These are phyloP conservation scores for Boletellus emodensis DNA, from an alignment of 768 basidiomycete species.

Conservation along the genomic window DNA sequence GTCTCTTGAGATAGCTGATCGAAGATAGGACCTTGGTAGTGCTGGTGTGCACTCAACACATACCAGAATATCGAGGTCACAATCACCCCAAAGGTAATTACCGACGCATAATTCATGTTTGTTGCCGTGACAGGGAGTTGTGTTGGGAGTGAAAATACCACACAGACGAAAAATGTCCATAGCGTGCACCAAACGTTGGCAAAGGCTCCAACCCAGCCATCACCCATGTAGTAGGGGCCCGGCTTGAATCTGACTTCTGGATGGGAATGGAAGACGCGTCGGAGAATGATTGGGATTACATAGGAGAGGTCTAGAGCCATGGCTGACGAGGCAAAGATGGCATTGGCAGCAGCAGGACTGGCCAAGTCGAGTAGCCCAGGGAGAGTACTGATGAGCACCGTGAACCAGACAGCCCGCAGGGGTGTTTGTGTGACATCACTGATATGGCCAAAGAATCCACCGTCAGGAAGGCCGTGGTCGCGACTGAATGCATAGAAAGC, in stretches of 20 bases:
- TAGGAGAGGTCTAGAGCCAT: slow-evolving; percentile 52
- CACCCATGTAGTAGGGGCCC: slow-evolving; percentile 58
- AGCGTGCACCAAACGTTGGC: slow-evolving; percentile 44
- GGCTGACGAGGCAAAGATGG: slow-evolving; percentile 54
- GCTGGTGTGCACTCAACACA: slow-evolving; percentile 45
- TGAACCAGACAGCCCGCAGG: slow-evolving; percentile 51
- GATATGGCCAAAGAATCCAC: slow-evolving; percentile 52
- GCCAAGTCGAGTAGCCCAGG: slow-evolving; percentile 50
- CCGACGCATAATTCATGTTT: slow-evolving; percentile 53
- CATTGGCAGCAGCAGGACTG: slow-evolving; percentile 48
- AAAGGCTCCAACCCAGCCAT: slow-evolving; percentile 42
- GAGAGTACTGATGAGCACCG: slow-evolving; percentile 41
- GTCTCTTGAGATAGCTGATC: slow-evolving; percentile 34
- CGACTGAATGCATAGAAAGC: slow-evolving; percentile 58
- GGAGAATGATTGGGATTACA: slow-evolving; percentile 52
- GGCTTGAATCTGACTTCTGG: slow-evolving; percentile 57
- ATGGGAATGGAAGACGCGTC: slow-evolving; percentile 48
- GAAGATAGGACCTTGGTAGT: slow-evolving; percentile 55
- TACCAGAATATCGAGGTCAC: slow-evolving; percentile 45
- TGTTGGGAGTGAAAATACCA: slow-evolving; percentile 50
- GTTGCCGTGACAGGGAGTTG: slow-evolving; percentile 42
- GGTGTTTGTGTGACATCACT: slow-evolving; percentile 49
- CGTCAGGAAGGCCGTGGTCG: slow-evolving; percentile 52
- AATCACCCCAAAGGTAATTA: slow-evolving; percentile 25
- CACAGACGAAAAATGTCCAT: slow-evolving; percentile 43